Base-by-base conservation (phyloP, 129 eudicot species). In the Deinandra increscens region DNA sequence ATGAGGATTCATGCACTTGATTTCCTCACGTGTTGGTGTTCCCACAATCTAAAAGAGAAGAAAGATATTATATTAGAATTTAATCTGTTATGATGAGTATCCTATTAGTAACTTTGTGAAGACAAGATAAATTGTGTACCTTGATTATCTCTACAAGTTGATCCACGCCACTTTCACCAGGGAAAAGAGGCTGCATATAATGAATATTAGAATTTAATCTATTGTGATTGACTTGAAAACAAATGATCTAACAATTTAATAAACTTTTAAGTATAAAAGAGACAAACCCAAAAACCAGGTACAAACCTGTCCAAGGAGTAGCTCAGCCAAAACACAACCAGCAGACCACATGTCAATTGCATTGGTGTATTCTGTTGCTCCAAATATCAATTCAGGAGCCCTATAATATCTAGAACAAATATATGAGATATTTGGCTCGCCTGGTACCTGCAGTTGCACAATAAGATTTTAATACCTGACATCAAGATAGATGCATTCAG, bases 261-360 rank as follows among this genome's bases (percentile, higher is more conserved):
- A 55, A 55, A 36, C 9, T 55, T 15, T 19, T 50, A 18, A 37
- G 41, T 12, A 15, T 3, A 44, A 51, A 60, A 56, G 15, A n/a
- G 9, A 68, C 41, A 12, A 41, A 19, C 19, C 41, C 14, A 12
- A 54, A 20, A 54, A 56, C 44, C 13, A 75, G 43, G 39, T 53
- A 59, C 78, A 10, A 18, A 91, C 99, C 87, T 84, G 97, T 14
- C 99, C 99, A 15, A 89, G 75, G 43, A 94, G 94, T 67, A 90
- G 83, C 78, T 94, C 99, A 0, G 97, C 97, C 92, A 94, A 72
- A 66, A 94, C 99, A 79, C 99, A 94, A 58, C 99, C 99, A 36
- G 79, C 96, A 39, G 99, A 94, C 99, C 99, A 94, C 91, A 89
- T 94, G 75, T 94, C 99, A 69, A 94, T 94, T 12, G 99, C 99